Evolutionary conservation across 306 rosid species (phyloP), one percentile per base, ranked within the genome.

Genomic region (Sechiopsis laciniata): DNA sequence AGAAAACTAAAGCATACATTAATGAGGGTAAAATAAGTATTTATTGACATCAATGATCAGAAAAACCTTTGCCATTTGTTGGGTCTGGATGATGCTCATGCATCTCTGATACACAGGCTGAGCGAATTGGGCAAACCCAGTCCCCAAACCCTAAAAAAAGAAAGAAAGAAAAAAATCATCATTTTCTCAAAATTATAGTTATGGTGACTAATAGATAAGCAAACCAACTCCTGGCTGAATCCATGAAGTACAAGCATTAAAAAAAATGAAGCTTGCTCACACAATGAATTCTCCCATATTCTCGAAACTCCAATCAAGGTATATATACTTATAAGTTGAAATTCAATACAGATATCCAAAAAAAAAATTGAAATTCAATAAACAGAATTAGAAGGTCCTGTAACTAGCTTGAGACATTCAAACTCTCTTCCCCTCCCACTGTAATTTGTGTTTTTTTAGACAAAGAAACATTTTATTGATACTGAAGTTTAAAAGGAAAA

Each of bases 91-190:
- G 85, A 95, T 95, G 85, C 74, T 86, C 82, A 91, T 89, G 85
- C 99, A 95, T 83, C 99, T 91, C 91, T 85, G 91, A 80, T 85
- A 95, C 75, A 95, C 99, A 46, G 99, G 97, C 80, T 87, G 96
- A 29, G 99, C 90, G 62, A 91, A 95, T 79, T 82, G 95, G 74
- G 99, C 59, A 80, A 95, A 95, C 81, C 97, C 99, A 0, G 88
- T 73, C 55, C 99, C 97, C 87, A 95, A 68, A 51, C 97, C 99
- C 99, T 95, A 88, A 67, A 78, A 74, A 60, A 81, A 84, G 74
- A 32, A 32, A 32, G 52, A 19, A 68, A 4, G n/a, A 29, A 12
- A 75, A 76, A 54, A 53, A 48, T 48, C 29, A 32, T 1, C 45
- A 14, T 50, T 69, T 45, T 48, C n/a, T 21, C 57, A 69, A 67